Conservation (phyloP, 2,329 filamentous ascomycete species). For the Fonsecaea pugnacius region DNA sequence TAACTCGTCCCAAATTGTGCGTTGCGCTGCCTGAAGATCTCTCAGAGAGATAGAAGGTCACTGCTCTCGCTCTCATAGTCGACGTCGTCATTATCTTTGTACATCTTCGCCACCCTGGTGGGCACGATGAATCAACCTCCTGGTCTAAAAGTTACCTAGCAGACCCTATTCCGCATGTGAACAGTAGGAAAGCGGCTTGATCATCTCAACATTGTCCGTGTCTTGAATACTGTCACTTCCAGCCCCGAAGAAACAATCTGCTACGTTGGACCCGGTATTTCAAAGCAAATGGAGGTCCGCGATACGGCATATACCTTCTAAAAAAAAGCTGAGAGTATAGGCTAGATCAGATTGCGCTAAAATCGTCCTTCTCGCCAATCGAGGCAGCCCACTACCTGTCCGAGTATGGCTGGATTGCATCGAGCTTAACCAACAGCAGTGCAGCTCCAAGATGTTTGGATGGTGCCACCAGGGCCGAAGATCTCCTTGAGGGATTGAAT, state of each 20-base stretch:
- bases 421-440: background rate
- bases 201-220: background rate
- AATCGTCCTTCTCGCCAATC: background rate
- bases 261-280: background rate
- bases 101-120: no score
- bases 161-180: no score
- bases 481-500: slow-evolving; percentile 44
- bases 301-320: background rate
- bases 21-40: no score
- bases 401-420: background rate
- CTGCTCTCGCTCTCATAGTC: no score
- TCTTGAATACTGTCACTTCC: background rate
- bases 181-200: background rate
- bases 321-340: background rate
- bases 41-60: no score
- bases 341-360: background rate
- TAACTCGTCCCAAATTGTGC: no score
- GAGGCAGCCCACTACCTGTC: background rate
- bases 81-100: no score
- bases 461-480: slow-evolving; percentile 30
- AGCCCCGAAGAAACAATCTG: background rate
- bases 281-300: background rate
- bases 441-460: slow-evolving; percentile 11
- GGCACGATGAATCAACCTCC: no score
- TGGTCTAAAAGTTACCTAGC: no score